phyloP scores from a whole-genome alignment of 2,329 filamentous ascomycete genomes.

The Aureobasidium sp. region DNA sequence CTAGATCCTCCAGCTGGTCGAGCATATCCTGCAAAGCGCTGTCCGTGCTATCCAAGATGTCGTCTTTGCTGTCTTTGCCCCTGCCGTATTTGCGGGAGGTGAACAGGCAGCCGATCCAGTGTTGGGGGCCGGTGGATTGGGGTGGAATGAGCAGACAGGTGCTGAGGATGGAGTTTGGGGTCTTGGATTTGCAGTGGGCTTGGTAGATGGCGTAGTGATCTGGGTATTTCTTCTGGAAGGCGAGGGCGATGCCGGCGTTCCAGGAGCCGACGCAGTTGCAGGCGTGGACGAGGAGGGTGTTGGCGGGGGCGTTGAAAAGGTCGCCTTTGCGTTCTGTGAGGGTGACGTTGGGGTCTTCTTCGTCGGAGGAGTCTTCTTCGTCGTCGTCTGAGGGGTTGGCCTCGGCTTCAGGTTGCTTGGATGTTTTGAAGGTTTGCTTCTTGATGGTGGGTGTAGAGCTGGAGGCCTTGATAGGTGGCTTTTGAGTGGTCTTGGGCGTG shows the following conservation, averaged over 20 bases:
- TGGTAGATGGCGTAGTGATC: conserved; percentile 41
- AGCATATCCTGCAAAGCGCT: conserved; percentile 42
- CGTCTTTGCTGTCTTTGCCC: conserved; percentile 30
- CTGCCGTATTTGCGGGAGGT: conserved; percentile 44
- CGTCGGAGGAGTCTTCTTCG: background rate
- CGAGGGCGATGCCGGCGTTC: conserved; percentile 49
- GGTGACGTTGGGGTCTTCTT: background rate
- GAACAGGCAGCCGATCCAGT: conserved; percentile 53
- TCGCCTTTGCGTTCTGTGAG: conserved; percentile 31
- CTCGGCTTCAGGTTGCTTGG: too few relatives aligned
- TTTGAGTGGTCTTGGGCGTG: background rate
- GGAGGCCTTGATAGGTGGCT: background rate
- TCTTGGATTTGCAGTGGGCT: conserved; percentile 36
- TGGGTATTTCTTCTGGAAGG: conserved; percentile 44
- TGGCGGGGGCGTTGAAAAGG: conserved; percentile 44
- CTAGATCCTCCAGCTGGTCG: conserved; percentile 28
- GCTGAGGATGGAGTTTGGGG: conserved; percentile 20
- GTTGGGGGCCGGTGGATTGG: conserved; percentile 22
- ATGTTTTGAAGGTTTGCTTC: background rate
- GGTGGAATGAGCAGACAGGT: conserved; percentile 12
- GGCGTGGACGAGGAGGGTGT: conserved; percentile 47
- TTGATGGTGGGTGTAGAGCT: background rate
- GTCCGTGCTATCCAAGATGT: conserved; percentile 42
- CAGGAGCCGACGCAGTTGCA: conserved; percentile 51
- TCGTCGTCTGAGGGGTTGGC: background rate